Evolutionary conservation across 2,329 filamentous ascomycete species (phyloP).

Genomic region (Sphaerulina populicola): DNA sequence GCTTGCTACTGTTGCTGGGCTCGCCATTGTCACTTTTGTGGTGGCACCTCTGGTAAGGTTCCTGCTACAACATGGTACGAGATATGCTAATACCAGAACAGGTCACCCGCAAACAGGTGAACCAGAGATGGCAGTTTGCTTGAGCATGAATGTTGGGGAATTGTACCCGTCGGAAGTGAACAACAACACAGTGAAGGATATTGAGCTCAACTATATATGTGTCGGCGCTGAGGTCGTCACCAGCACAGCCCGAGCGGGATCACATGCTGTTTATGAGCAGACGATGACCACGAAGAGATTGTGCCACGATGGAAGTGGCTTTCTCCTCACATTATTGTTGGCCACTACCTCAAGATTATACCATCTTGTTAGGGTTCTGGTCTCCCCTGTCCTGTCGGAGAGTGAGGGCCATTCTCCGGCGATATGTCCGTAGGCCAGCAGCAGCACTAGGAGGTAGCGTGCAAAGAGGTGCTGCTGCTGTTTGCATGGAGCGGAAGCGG

Average conservation of each 20-base stretch:
- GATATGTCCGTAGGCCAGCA: not conserved
- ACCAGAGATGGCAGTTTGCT: slow-evolving; percentile 51
- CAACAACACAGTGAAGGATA: not conserved
- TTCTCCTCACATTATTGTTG: not conserved
- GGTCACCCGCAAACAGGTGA: slow-evolving; percentile 57
- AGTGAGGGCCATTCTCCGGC: not conserved
- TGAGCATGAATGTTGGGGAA: slow-evolving; percentile 5
- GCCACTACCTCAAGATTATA: no score
- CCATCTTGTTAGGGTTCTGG: not conserved
- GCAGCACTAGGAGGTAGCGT: not conserved
- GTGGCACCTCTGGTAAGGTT: slow-evolving; percentile 73
- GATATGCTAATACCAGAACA: slow-evolving; percentile 27
- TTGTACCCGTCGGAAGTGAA: not conserved
- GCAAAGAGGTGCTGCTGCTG: not conserved
- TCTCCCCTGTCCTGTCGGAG: not conserved
- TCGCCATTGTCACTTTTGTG: slow-evolving; percentile 66
- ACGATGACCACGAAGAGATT: not conserved
- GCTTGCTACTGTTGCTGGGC: slow-evolving; percentile 70
- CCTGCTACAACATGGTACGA: not conserved
- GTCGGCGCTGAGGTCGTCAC: not conserved
- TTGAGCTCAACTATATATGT: no score
- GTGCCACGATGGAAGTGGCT: not conserved
- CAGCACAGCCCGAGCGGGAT: not conserved
- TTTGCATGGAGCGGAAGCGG: not conserved
- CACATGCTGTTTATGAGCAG: not conserved